Percentiles rank a stretch among this genome's conserved stretches.
phyloP scores from a whole-genome alignment of 768 basidiomycete genomes.

The Leccinum imitatum region DNA sequence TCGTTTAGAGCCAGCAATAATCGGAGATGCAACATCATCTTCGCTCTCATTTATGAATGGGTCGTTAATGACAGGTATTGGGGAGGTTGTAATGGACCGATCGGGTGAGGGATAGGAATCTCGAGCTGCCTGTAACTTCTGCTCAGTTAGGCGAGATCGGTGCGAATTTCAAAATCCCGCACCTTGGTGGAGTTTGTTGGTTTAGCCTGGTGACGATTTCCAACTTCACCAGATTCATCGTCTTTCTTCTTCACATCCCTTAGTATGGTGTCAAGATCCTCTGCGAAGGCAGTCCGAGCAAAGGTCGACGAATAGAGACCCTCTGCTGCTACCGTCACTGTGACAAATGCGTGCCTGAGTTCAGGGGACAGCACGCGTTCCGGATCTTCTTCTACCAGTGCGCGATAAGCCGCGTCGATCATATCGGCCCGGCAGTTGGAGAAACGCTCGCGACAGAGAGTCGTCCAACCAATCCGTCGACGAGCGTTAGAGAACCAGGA shows the following conservation, averaged over 20 bases:
- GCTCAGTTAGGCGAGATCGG: too few species aligned
- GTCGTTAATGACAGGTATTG: too few species aligned
- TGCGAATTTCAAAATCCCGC: too few species aligned
- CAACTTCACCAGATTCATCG: too few species aligned
- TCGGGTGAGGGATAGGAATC: too few species aligned
- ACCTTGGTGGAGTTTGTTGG: too few species aligned
- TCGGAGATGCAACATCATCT: slow-evolving; percentile 13
- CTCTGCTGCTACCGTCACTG: slow-evolving; percentile 33
- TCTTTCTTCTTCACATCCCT: slow-evolving; percentile 20
- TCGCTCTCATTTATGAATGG: slow-evolving; percentile 14
- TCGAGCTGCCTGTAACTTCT: too few species aligned
- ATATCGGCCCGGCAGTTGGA: slow-evolving; percentile 27
- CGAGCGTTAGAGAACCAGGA: slow-evolving; percentile 50
- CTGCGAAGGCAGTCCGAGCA: slow-evolving; percentile 28
- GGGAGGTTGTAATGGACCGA: too few species aligned
- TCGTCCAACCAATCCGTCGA: slow-evolving; percentile 54
- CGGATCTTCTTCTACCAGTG: slow-evolving; percentile 26
- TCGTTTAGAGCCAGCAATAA: slow-evolving; percentile 26
- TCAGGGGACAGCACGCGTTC: slow-evolving; percentile 8
- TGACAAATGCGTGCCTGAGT: slow-evolving; percentile 27
- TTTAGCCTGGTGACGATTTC: neutral
- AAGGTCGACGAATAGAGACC: slow-evolving; percentile 31
- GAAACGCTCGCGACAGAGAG: slow-evolving; percentile 33
- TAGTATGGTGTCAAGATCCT: slow-evolving; percentile 29
- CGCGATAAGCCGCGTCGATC: slow-evolving; percentile 29